Base-by-base conservation (phyloP, 2,329 filamentous ascomycete genomes). In the Fusarium pseudonygamai region DNA sequence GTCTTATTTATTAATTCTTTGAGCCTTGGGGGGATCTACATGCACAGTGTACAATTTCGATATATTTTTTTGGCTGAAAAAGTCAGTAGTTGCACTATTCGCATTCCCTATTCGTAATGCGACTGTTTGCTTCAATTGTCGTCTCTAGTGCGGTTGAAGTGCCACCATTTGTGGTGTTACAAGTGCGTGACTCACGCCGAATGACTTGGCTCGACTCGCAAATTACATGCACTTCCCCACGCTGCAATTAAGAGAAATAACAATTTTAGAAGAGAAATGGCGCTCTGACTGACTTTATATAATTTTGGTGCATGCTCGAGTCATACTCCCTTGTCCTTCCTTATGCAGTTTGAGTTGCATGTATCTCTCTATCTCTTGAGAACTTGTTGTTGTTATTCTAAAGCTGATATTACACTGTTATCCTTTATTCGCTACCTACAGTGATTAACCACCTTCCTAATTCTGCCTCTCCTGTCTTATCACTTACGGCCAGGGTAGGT, bases 101-200 rank as follows among this genome's bases (percentile, higher is more conserved):
- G 32, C 32, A 52, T 36, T 63, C 37, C 20, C 26, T 34, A 39
- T 50, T 24, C 16, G 15, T 43, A 52, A 58, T 67, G 52, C 64
- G 22, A 60, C 63, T 62, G 34, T 13, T 47, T 63, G 34, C 26
- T 18, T 14, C 36, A 8, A 16, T 43, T 49, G 30, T 60, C 40
- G 26, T 16, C 24, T 64, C 43, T 68, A 64, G 56, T 40, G 55
- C 36, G 49, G 30, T 49, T 46, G 24, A 52, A 52, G 36, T 46
- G 43, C 57, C 45, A 32, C 63, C 59, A 49, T 53, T 28, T 46
- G 22, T 43, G 16, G n/a, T 53, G 40, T 53, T 40, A 69, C 46
- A 46, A 26, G 22, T 30, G 73, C 43, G 73, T 77, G 75, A 77
- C 75, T 77, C 75, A 77, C 60, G 50, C 75, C 75, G 75, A 39